phyloP scores from a whole-genome alignment of 2,329 filamentous ascomycete species.

The Penicillium occitanis region DNA sequence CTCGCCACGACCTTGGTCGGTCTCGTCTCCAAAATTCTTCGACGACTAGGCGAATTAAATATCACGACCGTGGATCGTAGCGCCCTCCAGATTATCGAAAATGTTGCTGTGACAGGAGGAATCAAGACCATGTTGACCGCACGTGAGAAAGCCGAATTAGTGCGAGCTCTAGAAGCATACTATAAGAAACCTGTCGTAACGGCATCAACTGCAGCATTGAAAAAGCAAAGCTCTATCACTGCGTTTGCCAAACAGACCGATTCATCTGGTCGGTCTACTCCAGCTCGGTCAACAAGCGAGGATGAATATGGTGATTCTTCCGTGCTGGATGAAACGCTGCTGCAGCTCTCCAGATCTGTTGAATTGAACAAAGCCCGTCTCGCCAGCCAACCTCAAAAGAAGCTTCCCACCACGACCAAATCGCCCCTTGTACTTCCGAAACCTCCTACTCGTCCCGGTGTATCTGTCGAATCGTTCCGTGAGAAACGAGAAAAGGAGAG shows the following conservation, averaged over 20 bases:
- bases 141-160: constrained; percentile 81
- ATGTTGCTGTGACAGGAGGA: constrained; percentile 54
- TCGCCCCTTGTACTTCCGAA: constrained; percentile 27
- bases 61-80: constrained; percentile 66
- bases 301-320: constrained; percentile 45
- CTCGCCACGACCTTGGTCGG: constrained; percentile 78
- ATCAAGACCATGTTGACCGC: constrained; percentile 76
- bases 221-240: constrained; percentile 47
- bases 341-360: constrained; percentile 44
- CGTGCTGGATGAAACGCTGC: constrained; percentile 42
- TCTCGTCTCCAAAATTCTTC: constrained; percentile 79
- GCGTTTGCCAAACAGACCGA: constrained; percentile 40
- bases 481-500: constrained; percentile 72
- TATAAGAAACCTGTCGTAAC: constrained; percentile 47
- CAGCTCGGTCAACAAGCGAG: constrained; percentile 31
- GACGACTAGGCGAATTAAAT: constrained; percentile 72
- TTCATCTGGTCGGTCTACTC: constrained; percentile 36
- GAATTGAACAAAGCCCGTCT: constrained; percentile 44
- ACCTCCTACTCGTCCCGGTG: constrained; percentile 30
- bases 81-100: constrained; percentile 61
- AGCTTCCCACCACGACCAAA: constrained; percentile 30
- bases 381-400: constrained; percentile 32
- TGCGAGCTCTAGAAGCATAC: constrained; percentile 58
- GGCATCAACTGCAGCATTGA: constrained; percentile 41
- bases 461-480: constrained; percentile 60